Percentiles rank a stretch among this genome's conserved stretches.
Evolutionary conservation across 2,329 filamentous ascomycete species (phyloP).

Genomic region (Cladosporium sp.): DNA sequence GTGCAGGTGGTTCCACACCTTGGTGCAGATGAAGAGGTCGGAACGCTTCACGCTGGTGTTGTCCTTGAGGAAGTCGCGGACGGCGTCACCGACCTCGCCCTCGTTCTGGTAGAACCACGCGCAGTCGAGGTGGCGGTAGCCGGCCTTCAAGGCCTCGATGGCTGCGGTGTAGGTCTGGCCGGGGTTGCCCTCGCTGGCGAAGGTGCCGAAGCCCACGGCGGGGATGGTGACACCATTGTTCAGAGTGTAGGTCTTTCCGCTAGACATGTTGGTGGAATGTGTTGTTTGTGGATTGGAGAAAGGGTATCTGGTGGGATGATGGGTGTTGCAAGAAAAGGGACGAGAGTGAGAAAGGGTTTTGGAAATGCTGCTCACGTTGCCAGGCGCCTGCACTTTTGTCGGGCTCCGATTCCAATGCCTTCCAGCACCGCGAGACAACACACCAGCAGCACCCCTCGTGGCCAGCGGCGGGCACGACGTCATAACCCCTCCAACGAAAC

Average conservation of each 20-base stretch:
- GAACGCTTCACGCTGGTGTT: conserved; percentile 42
- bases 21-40: conserved; percentile 50
- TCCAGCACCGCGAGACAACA: background rate
- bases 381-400: background rate
- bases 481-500: conserved; percentile 6
- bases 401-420: background rate
- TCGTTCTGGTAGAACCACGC: conserved; percentile 55
- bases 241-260: conserved; percentile 49
- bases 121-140: conserved; percentile 54
- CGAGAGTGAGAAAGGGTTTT: background rate
- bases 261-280: conserved; percentile 49
- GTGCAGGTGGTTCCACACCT: conserved; percentile 52
- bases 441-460: background rate
- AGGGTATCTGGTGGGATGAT: background rate
- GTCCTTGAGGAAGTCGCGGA: conserved; percentile 53
- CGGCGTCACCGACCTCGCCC: conserved; percentile 49
- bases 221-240: conserved; percentile 59
- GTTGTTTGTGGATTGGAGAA: background rate
- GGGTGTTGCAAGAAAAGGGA: conserved; percentile 3
- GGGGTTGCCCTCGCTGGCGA: conserved; percentile 60
- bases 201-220: conserved; percentile 62
- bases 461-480: conserved; percentile 1
- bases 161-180: conserved; percentile 56
- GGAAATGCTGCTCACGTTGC: background rate
- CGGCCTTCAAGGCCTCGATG: conserved; percentile 46